Percentiles rank a stretch among this genome's conserved stretches.
These are phyloP conservation scores for Chlamydomonas sp. DNA, from an alignment of 139 green algal species.

Conservation along the genomic window DNA sequence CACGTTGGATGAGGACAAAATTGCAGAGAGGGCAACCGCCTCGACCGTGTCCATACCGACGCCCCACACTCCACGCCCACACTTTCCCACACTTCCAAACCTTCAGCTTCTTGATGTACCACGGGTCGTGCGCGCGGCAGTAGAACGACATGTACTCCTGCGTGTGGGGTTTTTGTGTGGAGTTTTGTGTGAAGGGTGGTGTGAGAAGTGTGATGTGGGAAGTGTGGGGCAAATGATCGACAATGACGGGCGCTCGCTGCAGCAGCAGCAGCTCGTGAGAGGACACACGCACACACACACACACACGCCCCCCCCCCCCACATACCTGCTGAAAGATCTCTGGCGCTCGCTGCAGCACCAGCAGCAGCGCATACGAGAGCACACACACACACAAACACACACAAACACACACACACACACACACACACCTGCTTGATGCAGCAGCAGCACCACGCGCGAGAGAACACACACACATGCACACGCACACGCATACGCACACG, in stretches of 20 bases:
- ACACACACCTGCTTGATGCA: too few species aligned
- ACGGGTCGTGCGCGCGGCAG: conserved; percentile 82
- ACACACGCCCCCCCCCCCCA: neutral
- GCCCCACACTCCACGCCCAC: conserved; percentile 33
- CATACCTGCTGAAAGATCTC: conserved; percentile 50
- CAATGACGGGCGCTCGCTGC: conserved; percentile 64
- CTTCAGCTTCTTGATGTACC: conserved; percentile 93
- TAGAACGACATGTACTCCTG: conserved; percentile 83
- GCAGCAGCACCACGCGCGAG: conserved; percentile 14
- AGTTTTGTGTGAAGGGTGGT: too few species aligned
- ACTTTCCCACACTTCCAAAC: too few species aligned
- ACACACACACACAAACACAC: conserved; percentile 52
- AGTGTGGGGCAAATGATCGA: too few species aligned
- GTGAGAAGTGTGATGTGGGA: too few species aligned
- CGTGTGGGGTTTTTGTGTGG: neutral
- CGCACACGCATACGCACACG: conserved; percentile 76
- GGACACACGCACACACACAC: conserved; percentile 45
- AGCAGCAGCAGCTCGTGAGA: conserved; percentile 80
- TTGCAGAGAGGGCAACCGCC: too few species aligned
- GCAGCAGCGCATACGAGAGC: neutral
- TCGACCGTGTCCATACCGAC: too few species aligned
- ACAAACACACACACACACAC: conserved; percentile 77
- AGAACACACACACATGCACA: conserved; percentile 42
- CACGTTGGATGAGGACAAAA: too few species aligned
- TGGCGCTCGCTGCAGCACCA: conserved; percentile 53